These are phyloP conservation scores for Leucosporidium creatinivorum DNA, from an alignment of 768 basidiomycete species.

Conservation along the genomic window DNA sequence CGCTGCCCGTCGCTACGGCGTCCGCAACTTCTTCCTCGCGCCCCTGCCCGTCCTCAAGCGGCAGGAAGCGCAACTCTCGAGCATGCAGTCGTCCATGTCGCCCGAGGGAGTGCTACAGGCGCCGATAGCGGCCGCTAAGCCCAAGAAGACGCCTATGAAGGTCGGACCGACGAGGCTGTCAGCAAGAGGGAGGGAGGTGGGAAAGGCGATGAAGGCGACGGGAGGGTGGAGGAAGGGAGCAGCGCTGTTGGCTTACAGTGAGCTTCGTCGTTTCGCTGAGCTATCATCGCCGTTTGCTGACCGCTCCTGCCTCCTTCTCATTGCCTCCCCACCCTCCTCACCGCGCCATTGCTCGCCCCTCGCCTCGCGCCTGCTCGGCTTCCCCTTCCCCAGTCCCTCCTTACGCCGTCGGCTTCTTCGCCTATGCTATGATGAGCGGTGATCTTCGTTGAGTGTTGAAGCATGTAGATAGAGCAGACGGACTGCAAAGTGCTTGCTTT, in stretches of 20 bases:
- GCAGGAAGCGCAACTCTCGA: neutral
- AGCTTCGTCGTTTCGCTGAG: no score
- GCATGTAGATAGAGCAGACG: no score
- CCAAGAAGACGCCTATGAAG: neutral
- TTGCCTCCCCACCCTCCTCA: neutral
- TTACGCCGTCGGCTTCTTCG: slow-evolving; percentile 16
- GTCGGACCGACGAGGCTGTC: slow-evolving; percentile 21
- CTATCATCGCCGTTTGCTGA: no score
- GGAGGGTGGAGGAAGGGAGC: slow-evolving; percentile 8
- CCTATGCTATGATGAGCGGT: slow-evolving; percentile 12
- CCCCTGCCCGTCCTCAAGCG: slow-evolving; percentile 5
- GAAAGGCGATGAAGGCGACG: neutral
- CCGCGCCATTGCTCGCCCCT: neutral
- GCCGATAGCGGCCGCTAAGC: neutral
- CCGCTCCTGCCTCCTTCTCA: slow-evolving; percentile 1
- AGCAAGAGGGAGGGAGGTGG: slow-evolving; percentile 3
- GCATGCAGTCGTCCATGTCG: neutral
- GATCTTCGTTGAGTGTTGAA: slow-evolving; percentile 3
- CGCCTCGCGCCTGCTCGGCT: neutral
- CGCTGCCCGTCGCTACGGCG: slow-evolving; percentile 15
- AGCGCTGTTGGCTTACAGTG: neutral
- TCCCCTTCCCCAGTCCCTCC: slow-evolving; percentile 4
- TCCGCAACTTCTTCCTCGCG: slow-evolving; percentile 20
- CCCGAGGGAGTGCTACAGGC: neutral
- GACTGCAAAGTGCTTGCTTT: no score